Conservation (phyloP, 2,329 filamentous ascomycete genomes). For the Aspergillus sp. region DNA sequence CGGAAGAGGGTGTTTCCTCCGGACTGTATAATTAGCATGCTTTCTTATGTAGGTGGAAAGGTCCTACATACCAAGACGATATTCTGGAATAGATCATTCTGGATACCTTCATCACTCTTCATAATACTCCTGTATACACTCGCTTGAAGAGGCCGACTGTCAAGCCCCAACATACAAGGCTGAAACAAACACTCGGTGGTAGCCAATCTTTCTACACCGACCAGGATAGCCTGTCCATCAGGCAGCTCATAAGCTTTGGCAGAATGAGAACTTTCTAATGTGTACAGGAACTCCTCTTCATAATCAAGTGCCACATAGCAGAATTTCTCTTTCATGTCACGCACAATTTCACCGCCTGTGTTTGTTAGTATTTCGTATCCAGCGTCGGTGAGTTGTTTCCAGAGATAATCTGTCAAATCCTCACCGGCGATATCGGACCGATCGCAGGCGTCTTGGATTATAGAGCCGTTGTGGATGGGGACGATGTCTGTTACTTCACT, state of each 20-base stretch:
- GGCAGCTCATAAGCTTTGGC: conserved; percentile 99
- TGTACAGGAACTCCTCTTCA: conserved; percentile 99
- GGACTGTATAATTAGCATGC: conserved; percentile 58
- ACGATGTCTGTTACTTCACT: conserved; percentile 99
- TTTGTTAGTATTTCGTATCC: conserved; percentile 99
- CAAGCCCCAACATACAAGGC: conserved; percentile 95
- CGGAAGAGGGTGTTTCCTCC: conserved; percentile 99
- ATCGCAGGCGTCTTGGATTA: conserved; percentile 98
- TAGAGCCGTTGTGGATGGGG: conserved; percentile 99
- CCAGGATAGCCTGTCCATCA: conserved; percentile 99
- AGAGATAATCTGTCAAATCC: conserved; percentile 99
- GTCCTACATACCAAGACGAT: conserved; percentile 89
- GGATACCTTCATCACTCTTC: conserved; percentile 99
- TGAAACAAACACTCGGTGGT: conserved; percentile 99
- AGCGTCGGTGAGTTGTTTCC: conserved; percentile 99
- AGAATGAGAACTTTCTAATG: conserved; percentile 94
- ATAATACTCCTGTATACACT: conserved; percentile 99
- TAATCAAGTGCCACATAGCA: conserved; percentile 99
- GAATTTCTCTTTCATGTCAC: conserved; percentile 99
- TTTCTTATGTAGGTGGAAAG: neutral
- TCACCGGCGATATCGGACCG: conserved; percentile 99
- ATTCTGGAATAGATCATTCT: conserved; percentile 99
- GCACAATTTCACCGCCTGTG: conserved; percentile 99
- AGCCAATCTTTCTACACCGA: conserved; percentile 99
- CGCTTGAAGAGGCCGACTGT: conserved; percentile 98